Base-by-base conservation (phyloP, 495 filamentous ascomycete genomes). In the Aspergillus saccharolyticus region DNA sequence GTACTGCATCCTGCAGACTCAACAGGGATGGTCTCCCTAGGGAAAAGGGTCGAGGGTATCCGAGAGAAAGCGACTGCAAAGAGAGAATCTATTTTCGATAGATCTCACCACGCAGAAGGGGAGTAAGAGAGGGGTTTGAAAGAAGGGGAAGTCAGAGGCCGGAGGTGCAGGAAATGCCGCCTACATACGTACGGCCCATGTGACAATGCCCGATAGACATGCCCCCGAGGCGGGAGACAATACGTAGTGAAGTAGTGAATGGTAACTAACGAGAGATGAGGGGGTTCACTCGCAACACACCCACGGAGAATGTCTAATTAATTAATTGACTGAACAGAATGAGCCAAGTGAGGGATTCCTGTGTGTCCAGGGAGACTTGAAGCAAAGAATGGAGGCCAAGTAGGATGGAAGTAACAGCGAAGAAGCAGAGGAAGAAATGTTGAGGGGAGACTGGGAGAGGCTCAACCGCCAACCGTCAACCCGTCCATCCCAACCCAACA, bases 1-100 rank as follows among this genome's bases (percentile, higher is more conserved):
- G 89, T 97, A 97, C 79, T 98, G 91, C 94, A 98, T 98, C 49
- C 63, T 72, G 68, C 61, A 61, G 61, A 21, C 43, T 47, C 57
- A 44, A 54, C 59, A 58, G 61, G 54, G 55, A 61, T 56, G 51
- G 54, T 60, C n/a, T n/a, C 63, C 66, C 61, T 30, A 52, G 28
- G 52, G 28, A 44, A 58, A 57, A 50, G 17, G 57, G 53, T 22
- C 25, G 45, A 56, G 7, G 50, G 54, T 52, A 39, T 19, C 46
- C 33, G 33, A 39, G 33, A 39, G 33, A 39, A 56, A 47, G n/a
- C 25, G 45, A 57, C 6, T 42, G 50, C 3, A 28, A 28, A 43
- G 21, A 43, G 22, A 24, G n/a, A 21, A 33, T 16, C 33, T 39
- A 39, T 39, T 39, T 39, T 12, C 7, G 33, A 39, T n/a, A n/a